Base-by-base conservation (phyloP, 2,329 filamentous ascomycete genomes). In the Dactylellina drechsleri region DNA sequence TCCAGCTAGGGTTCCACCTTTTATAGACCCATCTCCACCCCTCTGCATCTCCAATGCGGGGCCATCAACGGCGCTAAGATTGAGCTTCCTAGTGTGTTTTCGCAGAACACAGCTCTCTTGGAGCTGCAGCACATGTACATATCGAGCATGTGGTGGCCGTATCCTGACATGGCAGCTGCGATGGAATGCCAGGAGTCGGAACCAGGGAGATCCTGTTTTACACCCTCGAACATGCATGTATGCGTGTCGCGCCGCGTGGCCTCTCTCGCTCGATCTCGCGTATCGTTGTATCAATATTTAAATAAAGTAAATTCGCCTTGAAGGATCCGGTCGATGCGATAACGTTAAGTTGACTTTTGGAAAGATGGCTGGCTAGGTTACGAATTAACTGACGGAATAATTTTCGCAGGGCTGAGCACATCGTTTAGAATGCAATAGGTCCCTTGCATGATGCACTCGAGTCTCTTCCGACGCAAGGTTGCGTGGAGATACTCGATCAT, bases 141-240 rank as follows among this genome's bases (percentile, higher is more conserved):
- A 7, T 36, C 31, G 31, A 36, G 26, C 50, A 26, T 61, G 26
- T 60, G 56, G 60, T 41, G 40, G 43, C 68, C n/a, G 41, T 26
- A 57, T 45, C 70, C 57, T 58, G 70, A 74, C 36, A 61, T 18
- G 70, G 70, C 70, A 74, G 70, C 16, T 67, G 18, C 45, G 15
- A 26, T 16, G 43, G 2, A 28, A 36, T 31, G 47, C 56, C 50
- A 66, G 66, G 56, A 45, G 23, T 26, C 40, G 41, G 40, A 50
- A 47, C 70, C 41, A 57, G 70, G 61, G 57, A 74, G 8, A 74
- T 53, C 70, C 62, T 52, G 58, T 67, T 43, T 26, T 43, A 16
- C 26, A 26, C 50, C 12, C 23, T 47, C 41, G 47, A 31, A 13
- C 8, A 4, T n/a, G 56, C 40, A 41, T n/a, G 18, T 53, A 64